A percentile compares a stretch with the other conserved stretches of the same genome.
These are phyloP conservation scores for Amanita phalloides DNA, from an alignment of 768 basidiomycete genomes.

Conservation along the genomic window DNA sequence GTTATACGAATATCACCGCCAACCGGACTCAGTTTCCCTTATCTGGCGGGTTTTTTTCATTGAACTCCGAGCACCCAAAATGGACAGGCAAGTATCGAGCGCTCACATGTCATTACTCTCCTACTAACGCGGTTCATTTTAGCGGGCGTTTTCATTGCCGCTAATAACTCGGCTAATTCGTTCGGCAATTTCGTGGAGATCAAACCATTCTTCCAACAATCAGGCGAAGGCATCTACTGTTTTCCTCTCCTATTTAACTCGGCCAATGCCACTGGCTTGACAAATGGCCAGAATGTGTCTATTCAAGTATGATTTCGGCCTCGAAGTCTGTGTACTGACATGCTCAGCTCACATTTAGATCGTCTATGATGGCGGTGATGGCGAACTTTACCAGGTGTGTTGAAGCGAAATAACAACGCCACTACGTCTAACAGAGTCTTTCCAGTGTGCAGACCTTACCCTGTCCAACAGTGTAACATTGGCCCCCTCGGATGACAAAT, in stretches of 20 bases:
- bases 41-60: conserved; percentile 42
- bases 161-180: conserved; percentile 42
- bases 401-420: neutral
- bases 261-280: conserved; percentile 37
- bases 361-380: conserved; percentile 62
- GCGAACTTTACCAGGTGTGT: conserved; percentile 55
- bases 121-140: conserved; percentile 1
- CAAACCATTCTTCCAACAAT: conserved; percentile 36
- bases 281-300: conserved; percentile 63
- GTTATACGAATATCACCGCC: conserved; percentile 38
- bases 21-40: conserved; percentile 65
- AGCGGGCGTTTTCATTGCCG: conserved; percentile 46
- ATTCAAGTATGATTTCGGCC: conserved; percentile 31
- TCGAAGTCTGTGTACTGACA: no score
- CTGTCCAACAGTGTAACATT: conserved; percentile 43
- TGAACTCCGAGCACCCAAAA: conserved; percentile 54
- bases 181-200: conserved; percentile 53
- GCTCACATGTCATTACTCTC: neutral
- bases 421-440: conserved; percentile 2
- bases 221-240: conserved; percentile 55
- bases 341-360: conserved; percentile 20
- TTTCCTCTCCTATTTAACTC: conserved; percentile 51
- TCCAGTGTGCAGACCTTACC: conserved; percentile 72
- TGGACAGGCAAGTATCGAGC: conserved; percentile 42
- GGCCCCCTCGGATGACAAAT: conserved; percentile 28